Percentiles rank a stretch among this genome's conserved stretches.
phyloP scores from a whole-genome alignment of 768 basidiomycete species.

The Rubroboletus satanas region DNA sequence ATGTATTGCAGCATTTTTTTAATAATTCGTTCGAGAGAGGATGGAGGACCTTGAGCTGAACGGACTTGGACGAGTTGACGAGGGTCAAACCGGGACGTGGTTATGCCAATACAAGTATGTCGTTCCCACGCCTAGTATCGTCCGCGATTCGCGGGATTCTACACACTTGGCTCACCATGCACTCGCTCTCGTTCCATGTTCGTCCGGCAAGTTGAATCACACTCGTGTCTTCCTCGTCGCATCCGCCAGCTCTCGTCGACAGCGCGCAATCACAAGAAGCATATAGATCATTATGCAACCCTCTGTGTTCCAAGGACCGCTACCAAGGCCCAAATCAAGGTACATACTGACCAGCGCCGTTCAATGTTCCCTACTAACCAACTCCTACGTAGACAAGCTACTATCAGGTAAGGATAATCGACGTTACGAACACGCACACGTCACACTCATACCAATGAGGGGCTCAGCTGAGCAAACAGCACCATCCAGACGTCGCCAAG shows the following conservation, averaged over 20 bases:
- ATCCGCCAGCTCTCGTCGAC: slow-evolving; percentile 22
- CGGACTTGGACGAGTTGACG: neutral
- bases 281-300: slow-evolving; percentile 26
- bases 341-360: slow-evolving; percentile 12
- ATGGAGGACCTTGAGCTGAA: neutral
- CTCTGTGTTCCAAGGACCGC: slow-evolving; percentile 27
- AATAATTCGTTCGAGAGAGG: neutral
- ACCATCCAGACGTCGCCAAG: slow-evolving; percentile 43
- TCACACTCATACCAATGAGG: neutral
- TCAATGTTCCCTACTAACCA: neutral
- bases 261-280: slow-evolving; percentile 4
- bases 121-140: slow-evolving; percentile 16
- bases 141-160: too few species aligned
- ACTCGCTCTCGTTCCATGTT: neutral
- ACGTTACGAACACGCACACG: neutral
- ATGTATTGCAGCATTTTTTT: slow-evolving; percentile 21
- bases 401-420: slow-evolving; percentile 22
- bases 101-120: slow-evolving; percentile 2
- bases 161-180: neutral
- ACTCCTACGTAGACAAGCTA: slow-evolving; percentile 23
- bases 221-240: neutral
- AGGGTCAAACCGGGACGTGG: slow-evolving; percentile 23
- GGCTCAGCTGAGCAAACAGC: slow-evolving; percentile 43
- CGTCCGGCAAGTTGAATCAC: neutral
- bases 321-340: slow-evolving; percentile 34